Evolutionary conservation across 139 green algal genomes (phyloP), one percentile per base, ranked within the genome.

Genomic region (Chlamydomonas incerta): DNA sequence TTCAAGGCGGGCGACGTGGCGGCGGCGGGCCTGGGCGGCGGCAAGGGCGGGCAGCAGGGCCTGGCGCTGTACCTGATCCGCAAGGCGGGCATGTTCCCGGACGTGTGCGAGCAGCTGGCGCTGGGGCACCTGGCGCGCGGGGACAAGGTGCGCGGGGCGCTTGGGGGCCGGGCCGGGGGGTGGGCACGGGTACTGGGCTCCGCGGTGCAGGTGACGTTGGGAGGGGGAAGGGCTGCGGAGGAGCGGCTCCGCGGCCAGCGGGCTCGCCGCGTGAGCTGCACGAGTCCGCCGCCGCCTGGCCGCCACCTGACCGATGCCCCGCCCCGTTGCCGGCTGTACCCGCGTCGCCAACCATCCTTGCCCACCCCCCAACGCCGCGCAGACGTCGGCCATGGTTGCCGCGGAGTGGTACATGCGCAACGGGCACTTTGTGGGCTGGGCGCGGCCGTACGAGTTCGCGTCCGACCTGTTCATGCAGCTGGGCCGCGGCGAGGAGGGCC

Each of bases 401-500:
- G 88, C 82, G 5, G 95, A 98, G 74, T 98, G 94, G 94, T 98
- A 98, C 92, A 98, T 96, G 94, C 90, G 94, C 29, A 91, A 89
- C 72, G 85, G 88, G 33, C 88, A 95, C 80, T 96, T 97, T 82
- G 87, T 89, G 0, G 93, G 93, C 13, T 98, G 94, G 94, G 95
- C 82, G 0, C 87, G 95, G 28, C 95, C 95, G 0, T 97, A 94
- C 77, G 94, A 98, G 84, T 96, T 93, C 81, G 93, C 88, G 2
- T 84, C 86, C 21, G 86, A 93, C 71, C 91, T 98, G 31, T 93
- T 93, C 68, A 67, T 47, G 23, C 10, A 15, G 17, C 63, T 89
- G 58, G 55, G 63, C 1, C 34, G 50, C 55, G 47, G 74, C 68
- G 80, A 72, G 66, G 60, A 75, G 67, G 68, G 20, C 0, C 71